Percentiles rank a stretch among this genome's conserved stretches.
phyloP scores from a whole-genome alignment of 352 stramenopile genomes.

The Globisporangium cederbergense region DNA sequence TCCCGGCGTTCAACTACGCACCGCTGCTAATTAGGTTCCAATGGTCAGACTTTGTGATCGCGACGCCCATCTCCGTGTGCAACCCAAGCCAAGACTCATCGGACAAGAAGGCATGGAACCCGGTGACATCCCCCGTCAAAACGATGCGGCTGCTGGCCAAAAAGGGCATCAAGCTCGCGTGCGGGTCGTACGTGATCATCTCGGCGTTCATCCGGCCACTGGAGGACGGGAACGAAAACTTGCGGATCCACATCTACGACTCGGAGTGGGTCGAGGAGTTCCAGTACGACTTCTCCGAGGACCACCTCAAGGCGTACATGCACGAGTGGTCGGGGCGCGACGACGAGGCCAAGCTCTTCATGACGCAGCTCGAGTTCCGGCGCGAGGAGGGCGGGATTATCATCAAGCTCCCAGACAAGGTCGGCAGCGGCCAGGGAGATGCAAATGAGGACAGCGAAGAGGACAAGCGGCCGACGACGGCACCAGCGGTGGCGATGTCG shows the following conservation, averaged over 20 bases:
- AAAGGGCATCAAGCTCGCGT: conserved; percentile 52
- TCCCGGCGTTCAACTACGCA: conserved; percentile 67
- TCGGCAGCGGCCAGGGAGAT: conserved; percentile 18
- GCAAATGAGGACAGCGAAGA: background rate
- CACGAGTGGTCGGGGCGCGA: conserved; percentile 33
- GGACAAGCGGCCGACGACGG: background rate
- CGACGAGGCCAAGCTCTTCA: conserved; percentile 38
- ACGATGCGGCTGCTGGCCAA: conserved; percentile 57
- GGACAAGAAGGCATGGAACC: conserved; percentile 15
- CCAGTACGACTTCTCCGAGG: conserved; percentile 72
- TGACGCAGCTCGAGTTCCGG: conserved; percentile 54
- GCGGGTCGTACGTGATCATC: conserved; percentile 60
- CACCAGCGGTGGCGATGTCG: background rate
- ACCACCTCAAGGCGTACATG: conserved; percentile 55
- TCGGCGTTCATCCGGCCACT: conserved; percentile 65
- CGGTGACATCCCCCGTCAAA: conserved; percentile 37
- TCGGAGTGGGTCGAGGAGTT: conserved; percentile 69
- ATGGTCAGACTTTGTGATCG: conserved; percentile 73
- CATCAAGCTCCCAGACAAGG: conserved; percentile 61
- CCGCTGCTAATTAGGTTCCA: conserved; percentile 65
- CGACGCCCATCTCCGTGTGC: conserved; percentile 33
- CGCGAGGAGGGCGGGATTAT: conserved; percentile 60
- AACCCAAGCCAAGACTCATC: background rate
- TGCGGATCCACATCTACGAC: conserved; percentile 73
- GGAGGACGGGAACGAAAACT: conserved; percentile 68